Evolutionary conservation across 495 filamentous ascomycete species (phyloP), one percentile per base, ranked within the genome.

Genomic region (Aspergillus steynii): DNA sequence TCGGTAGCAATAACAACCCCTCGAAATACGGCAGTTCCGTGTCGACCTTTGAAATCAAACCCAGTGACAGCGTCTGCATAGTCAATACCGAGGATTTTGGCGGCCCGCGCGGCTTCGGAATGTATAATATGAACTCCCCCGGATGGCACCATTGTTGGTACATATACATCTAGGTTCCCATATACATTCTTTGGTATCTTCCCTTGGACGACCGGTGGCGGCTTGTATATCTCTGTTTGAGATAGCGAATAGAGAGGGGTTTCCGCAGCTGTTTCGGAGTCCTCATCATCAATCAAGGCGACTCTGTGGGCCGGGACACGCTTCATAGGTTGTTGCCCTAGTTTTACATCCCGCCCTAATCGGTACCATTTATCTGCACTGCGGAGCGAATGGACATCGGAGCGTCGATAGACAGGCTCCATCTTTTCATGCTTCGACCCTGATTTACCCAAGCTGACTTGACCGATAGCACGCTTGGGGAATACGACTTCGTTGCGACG

Each of bases 131-230:
- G 91, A 45, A 82, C 79, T 1, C 88, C 95, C 14, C 95, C 96
- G 14, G 80, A 71, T 0, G 95, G 95, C 7, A 97, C 79, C 95
- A 99, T 99, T 61, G 86, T 92, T 1, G 93, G 89, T 9, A 95
- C 91, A 69, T 94, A 98, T 28, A 98, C 67, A 69, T 98, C 95
- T 48, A 98, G 67, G 65, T 99, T 99, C 0, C 90, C 91, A 67
- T 87, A 99, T 8, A 77, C 81, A 65, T 99, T 99, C 61, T 88
- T 90, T 4, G 93, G 95, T 8, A 99, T 82, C 15, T 74, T 80
- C 5, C 93, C 94, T 51, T 84, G 70, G 2, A 88, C 75, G 8
- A 98, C 88, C 0, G 92, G 87, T 25, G 91, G 90, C 1, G 93
- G 83, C 8, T 81, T 71, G 65, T 96, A 97, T 0, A 86, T 49